Conservation (phyloP, 2,329 filamentous ascomycete genomes). For the Xylariaceae sp. region DNA sequence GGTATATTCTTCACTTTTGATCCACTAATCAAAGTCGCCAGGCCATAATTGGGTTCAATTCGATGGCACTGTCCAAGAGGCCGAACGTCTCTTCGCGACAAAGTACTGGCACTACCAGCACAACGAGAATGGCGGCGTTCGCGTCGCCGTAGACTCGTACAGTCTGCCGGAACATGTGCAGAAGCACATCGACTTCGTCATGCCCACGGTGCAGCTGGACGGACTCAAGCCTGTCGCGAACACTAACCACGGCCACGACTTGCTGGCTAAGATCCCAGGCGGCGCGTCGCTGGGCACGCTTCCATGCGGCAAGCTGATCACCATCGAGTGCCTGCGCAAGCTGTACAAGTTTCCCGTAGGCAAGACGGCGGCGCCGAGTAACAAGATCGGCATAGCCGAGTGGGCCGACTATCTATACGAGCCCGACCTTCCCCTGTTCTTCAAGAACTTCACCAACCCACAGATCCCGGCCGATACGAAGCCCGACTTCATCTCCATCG, state of each 20-base stretch:
- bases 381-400: conserved; percentile 19
- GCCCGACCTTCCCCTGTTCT: conserved; percentile 17
- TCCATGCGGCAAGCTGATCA: conserved; percentile 16
- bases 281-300: conserved; percentile 15
- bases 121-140: conserved; percentile 26
- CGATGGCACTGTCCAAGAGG: conserved; percentile 47
- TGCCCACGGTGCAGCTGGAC: conserved; percentile 37
- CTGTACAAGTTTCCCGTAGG: conserved; percentile 17
- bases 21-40: background rate
- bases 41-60: conserved; percentile 48
- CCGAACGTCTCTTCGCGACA: conserved; percentile 47
- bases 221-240: conserved; percentile 16
- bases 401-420: conserved; percentile 20
- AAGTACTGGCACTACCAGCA: conserved; percentile 39
- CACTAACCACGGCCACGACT: conserved; percentile 7
- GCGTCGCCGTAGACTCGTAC: conserved; percentile 39
- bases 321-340: conserved; percentile 18
- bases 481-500: conserved; percentile 18
- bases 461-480: conserved; percentile 13
- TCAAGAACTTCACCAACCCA: conserved; percentile 19
- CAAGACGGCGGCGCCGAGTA: conserved; percentile 8
- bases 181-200: conserved; percentile 38
- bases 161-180: conserved; percentile 34
- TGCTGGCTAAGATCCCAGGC: conserved; percentile 6
- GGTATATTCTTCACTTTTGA: background rate